These are phyloP conservation scores for Oldenlandia corymbosa DNA, from an alignment of 257 asterid genomes.

Conservation along the genomic window DNA sequence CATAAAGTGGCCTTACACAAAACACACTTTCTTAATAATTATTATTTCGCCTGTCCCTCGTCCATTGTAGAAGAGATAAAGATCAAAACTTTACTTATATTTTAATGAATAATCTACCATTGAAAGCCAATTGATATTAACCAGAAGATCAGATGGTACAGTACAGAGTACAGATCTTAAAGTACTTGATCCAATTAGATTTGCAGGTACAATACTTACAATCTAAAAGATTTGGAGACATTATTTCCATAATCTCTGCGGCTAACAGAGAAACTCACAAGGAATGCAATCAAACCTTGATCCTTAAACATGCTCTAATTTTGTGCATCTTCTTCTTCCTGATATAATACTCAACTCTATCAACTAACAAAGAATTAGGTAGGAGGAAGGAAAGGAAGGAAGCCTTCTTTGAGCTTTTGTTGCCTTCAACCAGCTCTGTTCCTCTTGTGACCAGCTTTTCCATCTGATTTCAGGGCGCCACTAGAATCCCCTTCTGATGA, in stretches of 20 bases:
- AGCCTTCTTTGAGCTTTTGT: background rate
- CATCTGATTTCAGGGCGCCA: constrained; percentile 51
- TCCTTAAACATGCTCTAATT: constrained; percentile 4
- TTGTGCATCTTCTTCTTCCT: constrained; percentile 10
- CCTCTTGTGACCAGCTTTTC: constrained; percentile 56
- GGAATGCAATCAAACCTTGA: constrained; percentile 12
- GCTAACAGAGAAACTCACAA: constrained; percentile 18
- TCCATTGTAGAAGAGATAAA: background rate
- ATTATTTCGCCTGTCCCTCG: constrained; percentile 4
- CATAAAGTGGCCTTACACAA: constrained; percentile 27
- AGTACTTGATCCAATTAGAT: constrained; percentile 36
- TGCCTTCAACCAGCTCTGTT: constrained; percentile 45
- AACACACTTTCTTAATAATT: too few relatives aligned
- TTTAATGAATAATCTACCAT: background rate
- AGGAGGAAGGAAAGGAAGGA: constrained; percentile 3
- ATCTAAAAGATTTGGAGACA: constrained; percentile 21
- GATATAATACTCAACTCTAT: constrained; percentile 11
- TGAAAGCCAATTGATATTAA: background rate
- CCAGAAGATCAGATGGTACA: constrained; percentile 19
- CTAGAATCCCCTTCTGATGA: constrained; percentile 78
- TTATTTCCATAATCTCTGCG: constrained; percentile 18
- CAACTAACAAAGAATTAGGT: constrained; percentile 16
- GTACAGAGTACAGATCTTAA: constrained; percentile 33
- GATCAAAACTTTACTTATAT: constrained; percentile 13
- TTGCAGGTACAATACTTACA: constrained; percentile 34